Base-by-base conservation (phyloP, 441 rosid species). In the Jatropha podagrica region DNA sequence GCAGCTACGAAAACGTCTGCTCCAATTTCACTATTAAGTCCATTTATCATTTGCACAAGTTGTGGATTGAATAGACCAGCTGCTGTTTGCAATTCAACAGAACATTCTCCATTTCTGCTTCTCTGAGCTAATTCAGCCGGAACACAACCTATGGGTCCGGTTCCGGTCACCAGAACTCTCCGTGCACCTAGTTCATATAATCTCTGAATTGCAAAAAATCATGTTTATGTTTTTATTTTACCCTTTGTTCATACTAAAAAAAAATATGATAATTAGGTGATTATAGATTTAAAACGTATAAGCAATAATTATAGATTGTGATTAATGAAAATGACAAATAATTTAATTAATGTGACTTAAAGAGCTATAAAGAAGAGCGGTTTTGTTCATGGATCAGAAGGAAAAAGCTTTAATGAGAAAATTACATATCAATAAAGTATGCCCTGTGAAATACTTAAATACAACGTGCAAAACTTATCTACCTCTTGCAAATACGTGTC, bases 81-180 rank as follows among this genome's bases (percentile, higher is more conserved):
- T 6, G 99, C 99, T 37, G 83, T 72, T 68, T 87, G 86, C 61
- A 95, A 85, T 56, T 94, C 87, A 0, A 11, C 85, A 0, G 89
- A 83, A 49, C 98, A 95, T 77, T 89, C 91, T 9, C 98, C 97
- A 20, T 85, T 86, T 26, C 83, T 78, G 85, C 99, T 80, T 65
- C 82, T 87, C 81, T 72, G 67, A 20, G 97, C 99, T 49, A 87
- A 72, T 66, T 93, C 99, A 0, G 98, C 96, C 0, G 97, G 98
- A 27, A 86, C 95, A 63, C 98, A 95, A 1, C 98, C 98, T 62
- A 95, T 14, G 7, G 98, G 98, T 60, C 99, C 99, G 0, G 97
- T 95, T 1, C 98, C 98, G 0, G 97, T 92, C 78, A 95, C 98
- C 73, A 95, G 66, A 62, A 95, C 92, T 76, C 96, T 79, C 4